Evolutionary conservation across 805 yeast species (phyloP), one percentile per base, ranked within the genome.

Genomic region (Candida ovalis): DNA sequence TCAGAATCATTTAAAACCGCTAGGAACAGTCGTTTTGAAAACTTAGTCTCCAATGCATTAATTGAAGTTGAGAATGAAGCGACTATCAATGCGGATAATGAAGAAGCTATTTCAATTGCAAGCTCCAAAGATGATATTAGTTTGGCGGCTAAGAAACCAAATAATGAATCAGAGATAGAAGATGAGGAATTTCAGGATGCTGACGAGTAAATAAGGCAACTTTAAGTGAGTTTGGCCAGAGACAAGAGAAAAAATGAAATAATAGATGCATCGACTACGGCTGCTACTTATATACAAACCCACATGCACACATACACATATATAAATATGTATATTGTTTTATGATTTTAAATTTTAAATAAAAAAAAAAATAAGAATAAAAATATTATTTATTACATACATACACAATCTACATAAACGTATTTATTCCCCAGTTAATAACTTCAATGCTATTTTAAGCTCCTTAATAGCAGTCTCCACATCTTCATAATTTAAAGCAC

Each of bases 401-500:
- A n/a, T 2, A 17, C 7, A 37, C 15, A 8, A 7, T 21, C 15
- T 30, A 30, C 15, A 30, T 5, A 23, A 15, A 19, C 25, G 13
- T 22, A 7, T 28, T 40, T 38, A 47, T 24, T 46, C 51, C 2
- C 49, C 65, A 45, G 55, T 61, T 44, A 79, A 58, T 33, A 81
- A 56, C 18, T 71, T 74, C 38, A 85, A 62, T 0, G 89, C 89
- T 23, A 70, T 61, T 17, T 67, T 63, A 42, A 86, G 65, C 60
- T 86, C 88, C 33, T 68, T 70, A 40, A 81, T 79, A 2, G 92
- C 92, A 0, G 92, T 86, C 2, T 63, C 74, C 32, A 78, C 67
- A 57, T 86, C 95, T 52, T 86, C 92, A 61, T 85, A 86, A 60
- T 85, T 85, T 60, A 86, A 71, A 0, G 95, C 94, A 48, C 89